A percentile compares a stretch with the other conserved stretches of the same genome.
These are phyloP conservation scores for Barbarea vulgaris DNA, from an alignment of 345 rosid genomes.

Conservation along the genomic window DNA sequence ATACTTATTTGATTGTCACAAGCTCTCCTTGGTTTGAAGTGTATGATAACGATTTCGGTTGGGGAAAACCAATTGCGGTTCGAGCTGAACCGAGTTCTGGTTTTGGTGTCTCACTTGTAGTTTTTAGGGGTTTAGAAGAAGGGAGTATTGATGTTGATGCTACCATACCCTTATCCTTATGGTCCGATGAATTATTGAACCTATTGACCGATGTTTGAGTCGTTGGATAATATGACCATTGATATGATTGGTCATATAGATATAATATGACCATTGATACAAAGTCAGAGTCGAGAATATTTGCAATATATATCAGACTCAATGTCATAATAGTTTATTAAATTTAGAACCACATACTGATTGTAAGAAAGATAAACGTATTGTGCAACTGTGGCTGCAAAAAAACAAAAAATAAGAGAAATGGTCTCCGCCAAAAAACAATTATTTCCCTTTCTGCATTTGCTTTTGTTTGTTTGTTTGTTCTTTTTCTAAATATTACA, in stretches of 20 bases:
- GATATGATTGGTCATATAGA: neutral
- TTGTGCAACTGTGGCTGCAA: no score
- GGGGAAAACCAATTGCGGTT: constrained; percentile 38
- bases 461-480: no score
- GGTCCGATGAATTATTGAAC: constrained; percentile 20
- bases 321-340: no score
- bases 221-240: neutral
- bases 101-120: constrained; percentile 4
- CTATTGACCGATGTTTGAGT: neutral
- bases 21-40: constrained; percentile 52
- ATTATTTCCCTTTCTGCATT: no score
- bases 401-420: no score
- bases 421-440: no score
- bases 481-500: no score
- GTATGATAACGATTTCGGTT: constrained; percentile 52
- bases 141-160: constrained; percentile 33
- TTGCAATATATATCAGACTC: no score
- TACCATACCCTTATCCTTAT: constrained; percentile 1
- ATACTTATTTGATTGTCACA: constrained; percentile 13
- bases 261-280: no score
- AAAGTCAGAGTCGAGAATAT: no score
- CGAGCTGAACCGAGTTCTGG: constrained; percentile 24
- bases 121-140: constrained; percentile 27
- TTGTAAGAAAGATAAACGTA: no score
- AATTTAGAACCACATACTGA: no score